Base-by-base conservation (phyloP, 164 flowering plant genomes). In the Protea cynaroides region DNA sequence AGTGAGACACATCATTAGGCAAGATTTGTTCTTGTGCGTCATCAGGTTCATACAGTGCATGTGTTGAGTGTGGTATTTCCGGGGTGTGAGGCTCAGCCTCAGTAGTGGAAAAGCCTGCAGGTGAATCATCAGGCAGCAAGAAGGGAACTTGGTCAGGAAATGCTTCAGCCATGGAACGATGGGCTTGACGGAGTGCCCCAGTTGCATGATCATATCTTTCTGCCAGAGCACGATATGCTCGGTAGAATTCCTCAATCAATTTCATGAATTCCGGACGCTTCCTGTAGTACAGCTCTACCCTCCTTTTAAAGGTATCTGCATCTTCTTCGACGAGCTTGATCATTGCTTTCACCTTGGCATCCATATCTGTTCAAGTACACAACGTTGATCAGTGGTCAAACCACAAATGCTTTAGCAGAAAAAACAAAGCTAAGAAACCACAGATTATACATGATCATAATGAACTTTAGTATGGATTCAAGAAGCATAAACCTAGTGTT, bases 201-300 rank as follows among this genome's bases (percentile, higher is more conserved):
- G 90, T 88, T 54, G 89, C 91, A 73, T 90, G 88, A 72, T 92
- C 89, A 67, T 92, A 92, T 75, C 95, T 80, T 75, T 92, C 98
- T 64, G 98, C 98, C 65, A 92, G 79, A 14, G 98, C 93, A 71
- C 96, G 95, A 64, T 92, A 92, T 25, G 92, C 94, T 58, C 96
- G 75, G 72, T 90, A 92, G 68, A 92, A 88, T 59, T 88, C 98
- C 77, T 92, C 96, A 13, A 92, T 96, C 76, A 89, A 64, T 71
- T 88, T 88, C 90, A 92, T 88, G 47, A 92, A 86, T 80, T 90
- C 96, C 18, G 98, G 98, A 0, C 98, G 86, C 71, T 90, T 88
- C 73, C 84, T 86, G 77, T 90, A 93, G 83, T 93, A 93, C 98
- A 93, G 90, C 66, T 93, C 98, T 18, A 96, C 98, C 72, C 96